Base-by-base conservation (phyloP, 805 yeast species). In the Myxozyma geophila region DNA sequence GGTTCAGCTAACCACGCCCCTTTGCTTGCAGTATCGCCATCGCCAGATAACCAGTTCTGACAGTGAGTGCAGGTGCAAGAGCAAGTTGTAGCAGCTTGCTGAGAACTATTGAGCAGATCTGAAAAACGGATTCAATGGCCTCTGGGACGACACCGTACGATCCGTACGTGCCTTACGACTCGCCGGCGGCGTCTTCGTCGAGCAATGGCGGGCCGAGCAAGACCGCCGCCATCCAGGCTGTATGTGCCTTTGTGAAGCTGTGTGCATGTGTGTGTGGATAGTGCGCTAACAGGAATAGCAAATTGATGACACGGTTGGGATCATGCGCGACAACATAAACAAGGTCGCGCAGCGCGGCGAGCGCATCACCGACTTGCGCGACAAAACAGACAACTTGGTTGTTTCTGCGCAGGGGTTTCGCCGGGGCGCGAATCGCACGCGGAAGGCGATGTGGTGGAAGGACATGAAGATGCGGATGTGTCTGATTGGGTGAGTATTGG, bases 361-460 rank as follows among this genome's bases (percentile, higher is more conserved):
- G 74, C 87, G 96, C 70, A 82, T 93, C 69, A 97, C 93, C 71
- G 87, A 92, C 52, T 87, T 93, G 70, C 97, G 92, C 74, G 95
- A 90, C 75, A 90, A 92, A 75, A 95, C 98, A 9, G 96, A 92
- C 73, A 91, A 89, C 76, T 83, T 93, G 71, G 96, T 96, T 50
- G 90, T 87, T 53, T 85, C 90, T 53, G 98, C 99, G 9, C 93
- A 90, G 71, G 95, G 96, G 43, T 93, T 95, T 81, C 90, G 96
- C 76, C 85, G 96, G 75, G 96, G 97, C 47, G 98, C 99, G 64
- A 93, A 93, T 79, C 87, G 96, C 72, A 98, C 93, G 54, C 89
- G 99, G 79, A 93, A 92, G 78, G 96, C 92, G 75, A 93, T 93
- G 98, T 93, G 98, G 98, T 90, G 96, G 89, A 93, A 95, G 78